Evolutionary conservation across 164 flowering plant genomes (phyloP).

Genomic region (Paratinospora sagittata): DNA sequence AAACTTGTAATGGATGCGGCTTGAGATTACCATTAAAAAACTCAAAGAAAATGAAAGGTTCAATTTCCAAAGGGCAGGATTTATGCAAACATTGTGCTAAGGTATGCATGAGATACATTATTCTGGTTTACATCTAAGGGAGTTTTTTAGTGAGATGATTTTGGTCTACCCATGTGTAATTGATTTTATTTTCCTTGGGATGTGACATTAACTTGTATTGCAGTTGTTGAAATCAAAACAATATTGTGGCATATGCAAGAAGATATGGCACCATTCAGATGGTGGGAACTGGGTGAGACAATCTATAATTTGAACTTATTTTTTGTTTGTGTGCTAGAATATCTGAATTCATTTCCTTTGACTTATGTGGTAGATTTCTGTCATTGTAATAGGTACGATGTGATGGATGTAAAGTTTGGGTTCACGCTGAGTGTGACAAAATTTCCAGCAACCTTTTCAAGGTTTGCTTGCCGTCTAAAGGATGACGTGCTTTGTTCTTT

Average conservation of each 20-base stretch:
- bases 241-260: conserved; percentile 94
- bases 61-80: conserved; percentile 29
- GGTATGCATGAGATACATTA: conserved; percentile 37
- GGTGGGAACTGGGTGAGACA: conserved; percentile 85
- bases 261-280: conserved; percentile 84
- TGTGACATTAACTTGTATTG: conserved; percentile 10
- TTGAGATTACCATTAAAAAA: conserved; percentile 40
- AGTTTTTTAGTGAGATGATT: neutral
- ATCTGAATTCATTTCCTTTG: neutral
- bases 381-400: conserved; percentile 59
- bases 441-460: conserved; percentile 54
- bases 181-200: conserved; percentile 3
- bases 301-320: neutral
- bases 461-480: conserved; percentile 37
- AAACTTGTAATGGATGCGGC: conserved; percentile 68
- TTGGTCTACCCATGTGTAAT: neutral
- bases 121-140: neutral
- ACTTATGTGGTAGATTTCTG: neutral
- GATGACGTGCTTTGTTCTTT: neutral
- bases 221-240: conserved; percentile 80
- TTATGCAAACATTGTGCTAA: conserved; percentile 70
- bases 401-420: conserved; percentile 96
- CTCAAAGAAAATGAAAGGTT: conserved; percentile 40
- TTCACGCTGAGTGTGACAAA: conserved; percentile 89
- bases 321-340: neutral